phyloP scores from a whole-genome alignment of 768 basidiomycete genomes.

The Agaricus sinodeliciosus region DNA sequence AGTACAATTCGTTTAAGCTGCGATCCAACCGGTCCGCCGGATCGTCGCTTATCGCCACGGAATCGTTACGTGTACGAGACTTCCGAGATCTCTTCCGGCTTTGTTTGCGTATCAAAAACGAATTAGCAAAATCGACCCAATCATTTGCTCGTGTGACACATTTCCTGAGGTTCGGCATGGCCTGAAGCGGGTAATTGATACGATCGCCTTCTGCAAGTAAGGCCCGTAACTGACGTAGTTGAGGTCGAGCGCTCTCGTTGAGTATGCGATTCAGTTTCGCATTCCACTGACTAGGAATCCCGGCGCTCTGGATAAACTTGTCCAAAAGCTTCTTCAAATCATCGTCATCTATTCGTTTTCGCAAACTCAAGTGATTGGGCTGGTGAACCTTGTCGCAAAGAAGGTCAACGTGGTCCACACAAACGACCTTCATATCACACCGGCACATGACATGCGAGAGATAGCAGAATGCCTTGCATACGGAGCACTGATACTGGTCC shows the following conservation, averaged over 20 bases:
- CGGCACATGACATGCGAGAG: constrained; percentile 85
- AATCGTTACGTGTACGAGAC: constrained; percentile 47
- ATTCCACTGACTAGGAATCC: constrained; percentile 71
- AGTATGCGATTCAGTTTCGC: constrained; percentile 62
- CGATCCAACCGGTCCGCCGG: constrained; percentile 66
- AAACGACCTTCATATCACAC: constrained; percentile 75
- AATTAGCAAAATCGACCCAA: constrained; percentile 83
- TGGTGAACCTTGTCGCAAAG: constrained; percentile 53
- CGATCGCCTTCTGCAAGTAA: constrained; percentile 87
- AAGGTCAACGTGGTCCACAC: constrained; percentile 75
- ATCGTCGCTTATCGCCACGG: constrained; percentile 39
- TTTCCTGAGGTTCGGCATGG: constrained; percentile 65
- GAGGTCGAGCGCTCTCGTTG: constrained; percentile 61
- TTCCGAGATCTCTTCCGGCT: constrained; percentile 70
- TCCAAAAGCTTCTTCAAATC: constrained; percentile 62
- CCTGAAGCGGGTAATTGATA: constrained; percentile 67
- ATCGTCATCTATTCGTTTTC: constrained; percentile 77
- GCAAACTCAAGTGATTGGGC: constrained; percentile 48
- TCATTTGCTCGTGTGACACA: constrained; percentile 78
- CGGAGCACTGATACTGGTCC: constrained; percentile 91
- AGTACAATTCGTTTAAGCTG: constrained; percentile 62
- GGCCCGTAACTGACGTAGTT: constrained; percentile 71
- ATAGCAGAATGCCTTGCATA: constrained; percentile 94
- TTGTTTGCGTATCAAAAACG: constrained; percentile 73
- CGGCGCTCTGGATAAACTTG: constrained; percentile 66